These are phyloP conservation scores for Bathelium albidoporum DNA, from an alignment of 495 filamentous ascomycete species.

Conservation along the genomic window DNA sequence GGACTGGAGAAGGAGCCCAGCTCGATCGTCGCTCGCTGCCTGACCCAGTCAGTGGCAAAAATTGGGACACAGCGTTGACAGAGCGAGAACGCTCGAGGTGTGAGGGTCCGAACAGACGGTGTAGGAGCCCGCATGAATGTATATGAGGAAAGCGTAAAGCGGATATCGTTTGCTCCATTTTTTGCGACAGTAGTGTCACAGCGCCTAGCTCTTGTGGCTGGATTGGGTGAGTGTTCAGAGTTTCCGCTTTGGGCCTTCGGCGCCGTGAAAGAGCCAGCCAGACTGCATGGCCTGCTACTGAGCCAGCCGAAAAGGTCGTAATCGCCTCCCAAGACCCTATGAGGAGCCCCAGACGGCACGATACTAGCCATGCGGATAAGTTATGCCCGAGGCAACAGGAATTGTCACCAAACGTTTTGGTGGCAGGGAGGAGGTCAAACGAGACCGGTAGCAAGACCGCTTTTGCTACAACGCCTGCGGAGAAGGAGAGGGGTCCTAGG, in stretches of 20 bases:
- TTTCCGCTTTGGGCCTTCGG: not conserved
- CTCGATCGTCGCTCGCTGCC: constrained; percentile 3
- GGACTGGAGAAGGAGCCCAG: not conserved
- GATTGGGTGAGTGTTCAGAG: not conserved
- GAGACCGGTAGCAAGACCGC: constrained; percentile 4
- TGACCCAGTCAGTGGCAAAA: not conserved
- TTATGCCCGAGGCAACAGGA: not conserved
- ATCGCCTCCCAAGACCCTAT: not conserved
- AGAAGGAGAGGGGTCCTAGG: not conserved
- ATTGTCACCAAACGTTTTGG: not conserved
- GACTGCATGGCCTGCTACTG: not conserved
- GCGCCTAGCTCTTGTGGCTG: not conserved
- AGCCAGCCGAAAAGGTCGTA: not conserved
- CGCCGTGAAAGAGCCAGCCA: not conserved
- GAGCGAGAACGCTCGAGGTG: constrained; percentile 6
- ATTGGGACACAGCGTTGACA: not conserved
- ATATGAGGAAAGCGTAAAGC: not conserved
- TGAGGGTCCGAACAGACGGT: not conserved
- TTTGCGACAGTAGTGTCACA: constrained; percentile 1
- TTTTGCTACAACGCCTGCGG: not conserved
- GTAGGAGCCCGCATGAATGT: constrained; percentile 4
- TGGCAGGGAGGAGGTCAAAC: constrained; percentile 2
- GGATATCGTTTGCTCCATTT: not conserved
- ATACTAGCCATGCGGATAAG: not conserved
- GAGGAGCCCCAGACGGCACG: not conserved